Conservation (phyloP, 306 rosid species). For the Pyrus pyrifolia region DNA sequence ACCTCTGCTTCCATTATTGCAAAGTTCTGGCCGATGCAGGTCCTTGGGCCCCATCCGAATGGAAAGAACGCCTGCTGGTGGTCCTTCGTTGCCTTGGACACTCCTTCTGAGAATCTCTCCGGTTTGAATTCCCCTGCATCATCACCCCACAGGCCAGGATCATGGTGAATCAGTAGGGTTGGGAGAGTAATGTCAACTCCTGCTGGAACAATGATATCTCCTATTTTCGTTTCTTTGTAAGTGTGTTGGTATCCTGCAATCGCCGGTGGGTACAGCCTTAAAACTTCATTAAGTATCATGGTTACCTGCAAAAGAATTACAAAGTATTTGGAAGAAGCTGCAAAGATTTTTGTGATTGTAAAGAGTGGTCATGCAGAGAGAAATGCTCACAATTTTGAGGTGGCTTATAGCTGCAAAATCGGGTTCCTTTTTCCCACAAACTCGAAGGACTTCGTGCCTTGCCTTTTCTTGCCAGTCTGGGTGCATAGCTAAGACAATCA, state of each 20-base stretch:
- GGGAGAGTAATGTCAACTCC: constrained; percentile 45
- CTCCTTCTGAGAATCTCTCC: constrained; percentile 43
- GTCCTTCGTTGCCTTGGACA: constrained; percentile 29
- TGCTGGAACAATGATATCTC: constrained; percentile 30
- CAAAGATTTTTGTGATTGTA: background rate
- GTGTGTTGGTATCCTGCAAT: constrained; percentile 38
- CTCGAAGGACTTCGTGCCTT: constrained; percentile 39
- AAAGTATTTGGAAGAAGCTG: background rate
- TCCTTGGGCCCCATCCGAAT: constrained; percentile 52
- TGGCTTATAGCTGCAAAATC: constrained; percentile 27
- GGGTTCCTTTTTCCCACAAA: constrained; percentile 32
- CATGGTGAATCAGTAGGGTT: constrained; percentile 37
- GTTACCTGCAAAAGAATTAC: constrained; percentile 28
- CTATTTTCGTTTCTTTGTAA: constrained; percentile 28
- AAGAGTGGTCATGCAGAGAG: background rate
- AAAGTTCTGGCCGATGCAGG: constrained; percentile 44
- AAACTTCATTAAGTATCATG: constrained; percentile 47
- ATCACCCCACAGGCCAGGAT: constrained; percentile 39
- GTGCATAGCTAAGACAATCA: constrained; percentile 46
- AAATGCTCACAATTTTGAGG: constrained; percentile 37
- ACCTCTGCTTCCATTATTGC: constrained; percentile 40
- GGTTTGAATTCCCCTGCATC: constrained; percentile 48
- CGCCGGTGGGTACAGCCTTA: constrained; percentile 49
- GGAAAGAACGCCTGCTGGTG: constrained; percentile 36
- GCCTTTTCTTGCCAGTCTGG: constrained; percentile 48